Conservation (phyloP, 441 rosid genomes). For the Daphne laureola region DNA sequence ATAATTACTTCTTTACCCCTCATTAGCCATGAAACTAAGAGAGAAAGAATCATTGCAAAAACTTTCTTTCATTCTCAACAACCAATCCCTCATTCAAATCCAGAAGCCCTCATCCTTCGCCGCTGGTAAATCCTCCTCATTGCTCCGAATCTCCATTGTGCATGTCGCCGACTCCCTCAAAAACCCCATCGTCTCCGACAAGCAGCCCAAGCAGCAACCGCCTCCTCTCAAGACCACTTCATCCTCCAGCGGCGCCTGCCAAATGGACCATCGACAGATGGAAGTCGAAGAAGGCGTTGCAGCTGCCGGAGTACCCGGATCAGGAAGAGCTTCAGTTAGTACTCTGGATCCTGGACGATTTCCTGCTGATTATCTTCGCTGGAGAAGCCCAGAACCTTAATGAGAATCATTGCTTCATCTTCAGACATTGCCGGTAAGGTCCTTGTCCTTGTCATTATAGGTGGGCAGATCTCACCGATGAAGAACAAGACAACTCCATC, state of each 20-base stretch:
- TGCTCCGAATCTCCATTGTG: slow-evolving; percentile 48
- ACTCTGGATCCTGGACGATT: slow-evolving; percentile 54
- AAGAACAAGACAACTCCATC: too few relatives aligned
- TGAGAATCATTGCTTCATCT: too few relatives aligned
- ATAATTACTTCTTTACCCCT: too few relatives aligned
- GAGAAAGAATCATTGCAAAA: too few relatives aligned
- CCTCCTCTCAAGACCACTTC: slow-evolving; percentile 13
- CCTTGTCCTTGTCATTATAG: too few relatives aligned
- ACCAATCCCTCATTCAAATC: slow-evolving; percentile 22
- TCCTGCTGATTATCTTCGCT: slow-evolving; percentile 85
- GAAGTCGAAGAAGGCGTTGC: slow-evolving; percentile 74
- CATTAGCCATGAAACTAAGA: too few relatives aligned
- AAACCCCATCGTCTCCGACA: slow-evolving; percentile 22
- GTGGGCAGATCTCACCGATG: too few relatives aligned
- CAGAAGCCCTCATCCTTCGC: slow-evolving; percentile 20
- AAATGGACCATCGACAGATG: slow-evolving; percentile 74
- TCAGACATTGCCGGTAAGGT: too few relatives aligned
- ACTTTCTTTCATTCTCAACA: slow-evolving; percentile 25
- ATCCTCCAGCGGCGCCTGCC: slow-evolving; percentile 20
- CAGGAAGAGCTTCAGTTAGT: slow-evolving; percentile 63
- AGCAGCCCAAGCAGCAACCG: slow-evolving; percentile 20
- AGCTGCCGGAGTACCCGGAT: slow-evolving; percentile 75
- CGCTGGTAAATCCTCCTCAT: slow-evolving; percentile 21
- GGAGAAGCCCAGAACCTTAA: slow-evolving; percentile 81
- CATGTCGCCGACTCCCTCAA: slow-evolving; percentile 51